These are phyloP conservation scores for Backusella westeae DNA, from an alignment of 192 early-diverging fungal genomes.

Conservation along the genomic window DNA sequence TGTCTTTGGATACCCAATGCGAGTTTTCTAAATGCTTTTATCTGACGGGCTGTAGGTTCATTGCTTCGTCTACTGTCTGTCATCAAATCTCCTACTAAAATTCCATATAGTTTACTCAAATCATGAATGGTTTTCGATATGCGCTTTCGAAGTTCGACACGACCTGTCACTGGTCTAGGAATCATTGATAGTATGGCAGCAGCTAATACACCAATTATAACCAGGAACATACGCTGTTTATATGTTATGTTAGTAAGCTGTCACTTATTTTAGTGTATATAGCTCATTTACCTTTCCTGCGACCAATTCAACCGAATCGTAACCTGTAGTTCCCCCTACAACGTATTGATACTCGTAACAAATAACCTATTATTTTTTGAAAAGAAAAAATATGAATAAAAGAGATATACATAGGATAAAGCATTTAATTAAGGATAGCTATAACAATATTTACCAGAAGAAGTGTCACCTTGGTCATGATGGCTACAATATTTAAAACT, in stretches of 20 bases:
- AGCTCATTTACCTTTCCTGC: conserved; percentile 28
- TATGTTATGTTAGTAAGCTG: not conserved
- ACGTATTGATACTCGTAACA: conserved; percentile 23
- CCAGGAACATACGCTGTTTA: conserved; percentile 23
- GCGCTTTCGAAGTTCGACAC: conserved; percentile 38
- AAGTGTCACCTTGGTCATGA: conserved; percentile 27
- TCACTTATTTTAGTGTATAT: not conserved
- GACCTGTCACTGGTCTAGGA: conserved; percentile 30
- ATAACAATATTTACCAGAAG: conserved; percentile 11
- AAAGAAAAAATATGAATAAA: not conserved
- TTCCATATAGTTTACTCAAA: conserved; percentile 31
- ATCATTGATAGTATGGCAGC: conserved; percentile 31
- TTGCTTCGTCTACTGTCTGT: not conserved
- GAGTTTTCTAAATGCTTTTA: conserved; percentile 11
- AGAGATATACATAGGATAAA: not conserved
- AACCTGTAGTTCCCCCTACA: not conserved
- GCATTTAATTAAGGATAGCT: not conserved
- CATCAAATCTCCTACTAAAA: conserved; percentile 6
- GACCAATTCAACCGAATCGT: conserved; percentile 19
- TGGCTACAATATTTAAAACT: not conserved
- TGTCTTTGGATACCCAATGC: conserved; percentile 20
- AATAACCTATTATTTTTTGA: conserved; percentile 18
- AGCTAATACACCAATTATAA: conserved; percentile 32
- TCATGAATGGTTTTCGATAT: conserved; percentile 32
- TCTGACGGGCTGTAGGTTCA: conserved; percentile 1